Base-by-base conservation (phyloP, 345 rosid species). In the Diplotaxis tenuifolia region DNA sequence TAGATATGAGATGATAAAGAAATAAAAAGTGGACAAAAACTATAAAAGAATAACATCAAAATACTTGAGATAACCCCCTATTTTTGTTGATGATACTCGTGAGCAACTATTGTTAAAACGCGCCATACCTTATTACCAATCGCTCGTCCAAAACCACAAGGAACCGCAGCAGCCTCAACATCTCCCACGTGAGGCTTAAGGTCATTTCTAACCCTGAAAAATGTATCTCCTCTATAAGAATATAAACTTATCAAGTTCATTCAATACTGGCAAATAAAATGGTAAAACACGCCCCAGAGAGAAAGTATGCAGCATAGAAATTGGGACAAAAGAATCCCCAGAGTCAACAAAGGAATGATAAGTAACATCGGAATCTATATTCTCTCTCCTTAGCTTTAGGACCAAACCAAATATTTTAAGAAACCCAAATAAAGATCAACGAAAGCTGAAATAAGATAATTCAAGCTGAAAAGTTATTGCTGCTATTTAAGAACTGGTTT, bases 61-160 rank as follows among this genome's bases (percentile, higher is more conserved):
- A 29, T 68, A 34, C 21, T 34, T 55, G 60, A 63, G 22, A 69
- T 31, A 38, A 70, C 19, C 23, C 32, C 21, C 28, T 31, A 49
- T 58, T 49, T 45, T 34, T 59, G 25, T 49, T 23, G 53, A 56
- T 56, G 22, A 32, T 1, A 29, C 1, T 32, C 20, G 23, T 65
- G 31, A 32, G 75, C 47, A 77, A 22, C 29, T 16, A 21, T 18
- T 25, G 45, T 29, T 9, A n/a, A 52, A 34, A 56, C 7, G 22
- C 12, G 7, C 4, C 75, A 68, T 62, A 90, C 96, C 93, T 90
- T 90, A 61, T 90, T 90, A 70, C 96, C 96, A 85, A 90, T 80
- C 27, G 96, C 90, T 56, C 91, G 90, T 47, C 91, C 96, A 65
- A 90, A 86, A 59, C 96, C 96, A 67, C 96, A 90, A 45, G 96